Evolutionary conservation across 306 rosid species (phyloP).

Genomic region (Carpinus fangiana): DNA sequence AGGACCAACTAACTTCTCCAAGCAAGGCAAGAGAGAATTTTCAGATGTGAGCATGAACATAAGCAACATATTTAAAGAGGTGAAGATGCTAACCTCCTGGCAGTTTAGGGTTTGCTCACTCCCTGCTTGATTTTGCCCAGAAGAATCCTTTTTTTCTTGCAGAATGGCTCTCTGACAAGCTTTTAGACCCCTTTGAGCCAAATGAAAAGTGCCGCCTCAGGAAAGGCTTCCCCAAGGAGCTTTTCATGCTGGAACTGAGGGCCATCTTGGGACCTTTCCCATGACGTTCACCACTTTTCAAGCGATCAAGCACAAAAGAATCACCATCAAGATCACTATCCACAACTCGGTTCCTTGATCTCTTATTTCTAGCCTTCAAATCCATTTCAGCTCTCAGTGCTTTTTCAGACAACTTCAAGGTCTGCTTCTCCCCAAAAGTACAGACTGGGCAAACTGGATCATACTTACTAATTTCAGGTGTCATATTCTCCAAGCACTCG

Average conservation of each 20-base stretch:
- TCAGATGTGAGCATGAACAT: slow-evolving; percentile 13
- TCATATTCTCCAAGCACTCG: slow-evolving; percentile 83
- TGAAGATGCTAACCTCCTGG: slow-evolving; percentile 50
- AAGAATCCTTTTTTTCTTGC: slow-evolving; percentile 84
- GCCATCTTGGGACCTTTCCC: slow-evolving; percentile 53
- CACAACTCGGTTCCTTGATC: slow-evolving; percentile 56
- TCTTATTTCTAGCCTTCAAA: slow-evolving; percentile 61
- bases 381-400: slow-evolving; percentile 77
- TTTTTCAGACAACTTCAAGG: slow-evolving; percentile 62
- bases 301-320: slow-evolving; percentile 46
- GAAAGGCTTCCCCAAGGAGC: slow-evolving; percentile 68
- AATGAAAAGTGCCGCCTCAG: slow-evolving; percentile 82
- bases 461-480: slow-evolving; percentile 71
- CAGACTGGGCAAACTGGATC: slow-evolving; percentile 92
- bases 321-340: slow-evolving; percentile 61
- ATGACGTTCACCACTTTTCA: slow-evolving; percentile 46
- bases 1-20: slow-evolving; percentile 12
- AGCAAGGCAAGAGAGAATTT: slow-evolving; percentile 15
- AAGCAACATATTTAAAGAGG: slow-evolving; percentile 23
- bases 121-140: slow-evolving; percentile 81
- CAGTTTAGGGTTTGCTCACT: slow-evolving; percentile 40
- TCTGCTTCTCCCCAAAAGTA: slow-evolving; percentile 75
- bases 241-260: slow-evolving; percentile 65
- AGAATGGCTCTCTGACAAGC: slow-evolving; percentile 48
- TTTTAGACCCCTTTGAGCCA: slow-evolving; percentile 70